Base-by-base conservation (phyloP, 228 moss, liverwort and hornwort species). In the Sphagnum magellanicum region DNA sequence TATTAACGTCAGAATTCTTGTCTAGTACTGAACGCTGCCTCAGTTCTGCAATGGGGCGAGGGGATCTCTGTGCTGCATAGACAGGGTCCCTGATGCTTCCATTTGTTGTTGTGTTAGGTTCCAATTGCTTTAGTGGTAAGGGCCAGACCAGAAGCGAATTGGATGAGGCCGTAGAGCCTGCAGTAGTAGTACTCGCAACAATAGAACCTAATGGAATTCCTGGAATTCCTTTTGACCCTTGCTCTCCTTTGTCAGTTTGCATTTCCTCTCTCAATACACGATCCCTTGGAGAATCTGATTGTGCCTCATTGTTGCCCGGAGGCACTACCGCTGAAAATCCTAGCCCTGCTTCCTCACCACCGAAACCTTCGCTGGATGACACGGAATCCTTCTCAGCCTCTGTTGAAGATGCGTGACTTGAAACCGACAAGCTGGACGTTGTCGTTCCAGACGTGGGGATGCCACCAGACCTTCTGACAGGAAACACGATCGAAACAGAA, bases 1-100 rank as follows among this genome's bases (percentile, higher is more conserved):
- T 73, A 59, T 75, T 46, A 13, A 81, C 81, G 15, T 64, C 70
- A 48, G 6, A 48, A 70, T 76, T 92, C 76, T 92, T 90, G 32
- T 32, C 32, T 32, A 32, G 32, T 1, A 85, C 77, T 50, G 85
- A 15, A 13, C 87, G 83, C 71, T 94, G 94, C 77, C 94, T 82
- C 63, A 94, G 79, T 69, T 94, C 94, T 52, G 89, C 69, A 4
- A 76, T 74, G 46, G 80, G 63, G 59, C 72, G 76, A 10, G 75
- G 58, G 0, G 73, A 51, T 32, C 32, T 32, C 16, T 75, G 81
- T 14, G 78, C 57, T 48, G 74, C 53, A 77, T 81, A 74, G 32
- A 73, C 67, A 74, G 90, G 81, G 59, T 87, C 90, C 50, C 79
- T 80, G 64, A 76, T 75, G 14, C 78, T 74, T 59, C 79, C 87